Evolutionary conservation across 257 asterid species (phyloP).

Genomic region (Cordia subcordata): DNA sequence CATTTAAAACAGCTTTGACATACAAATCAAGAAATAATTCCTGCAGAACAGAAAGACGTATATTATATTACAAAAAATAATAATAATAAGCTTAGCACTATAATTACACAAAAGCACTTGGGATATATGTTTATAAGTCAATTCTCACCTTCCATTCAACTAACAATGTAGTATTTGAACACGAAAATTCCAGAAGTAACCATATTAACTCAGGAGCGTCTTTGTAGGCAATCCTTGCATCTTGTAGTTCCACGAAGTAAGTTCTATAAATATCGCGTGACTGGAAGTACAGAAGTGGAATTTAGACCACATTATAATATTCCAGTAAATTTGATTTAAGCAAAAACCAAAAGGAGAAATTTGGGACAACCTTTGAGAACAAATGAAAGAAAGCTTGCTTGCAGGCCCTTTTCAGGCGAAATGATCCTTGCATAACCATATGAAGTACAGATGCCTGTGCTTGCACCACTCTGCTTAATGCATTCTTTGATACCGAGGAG

Average conservation of each 20-base stretch:
- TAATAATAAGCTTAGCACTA: background rate
- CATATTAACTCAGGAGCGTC: conserved; percentile 65
- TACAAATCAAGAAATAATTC: conserved; percentile 70
- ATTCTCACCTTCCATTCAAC: conserved; percentile 69
- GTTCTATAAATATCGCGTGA: conserved; percentile 58
- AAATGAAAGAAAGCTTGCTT: conserved; percentile 45
- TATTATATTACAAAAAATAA: conserved; percentile 1
- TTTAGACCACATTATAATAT: conserved; percentile 8
- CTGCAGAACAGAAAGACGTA: conserved; percentile 36
- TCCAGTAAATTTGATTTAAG: conserved; percentile 2
- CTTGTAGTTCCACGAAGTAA: conserved; percentile 73
- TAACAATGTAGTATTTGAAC: conserved; percentile 40
- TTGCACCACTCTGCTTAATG: conserved; percentile 71
- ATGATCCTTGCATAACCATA: conserved; percentile 66
- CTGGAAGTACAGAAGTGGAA: conserved; percentile 40
- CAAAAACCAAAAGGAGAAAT: conserved; percentile 11
- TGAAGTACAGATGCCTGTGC: conserved; percentile 72
- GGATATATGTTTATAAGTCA: background rate
- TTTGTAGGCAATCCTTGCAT: conserved; percentile 64
- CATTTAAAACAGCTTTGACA: conserved; percentile 72
- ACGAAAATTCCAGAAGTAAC: conserved; percentile 62
- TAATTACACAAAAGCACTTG: background rate
- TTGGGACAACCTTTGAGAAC: conserved; percentile 61
- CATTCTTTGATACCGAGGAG: conserved; percentile 65
- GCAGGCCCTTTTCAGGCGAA: conserved; percentile 66